phyloP scores from a whole-genome alignment of 352 stramenopile species.

The Globisporangium polare region DNA sequence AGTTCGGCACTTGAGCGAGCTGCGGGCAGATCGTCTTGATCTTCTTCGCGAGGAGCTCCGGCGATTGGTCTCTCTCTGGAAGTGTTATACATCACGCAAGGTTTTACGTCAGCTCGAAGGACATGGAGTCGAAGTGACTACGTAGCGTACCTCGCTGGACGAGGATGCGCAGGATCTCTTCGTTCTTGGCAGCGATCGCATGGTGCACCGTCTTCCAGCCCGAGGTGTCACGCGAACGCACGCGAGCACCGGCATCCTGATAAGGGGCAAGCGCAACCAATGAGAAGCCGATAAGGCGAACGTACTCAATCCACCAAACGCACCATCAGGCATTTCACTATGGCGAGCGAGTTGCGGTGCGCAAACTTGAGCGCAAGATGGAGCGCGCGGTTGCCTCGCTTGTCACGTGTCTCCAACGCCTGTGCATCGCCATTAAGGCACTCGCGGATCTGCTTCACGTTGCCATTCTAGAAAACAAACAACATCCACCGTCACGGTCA shows the following conservation, averaged over 20 bases:
- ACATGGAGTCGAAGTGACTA: too few relatives aligned
- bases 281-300: too few relatives aligned
- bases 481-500: not conserved
- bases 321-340: conserved; percentile 57
- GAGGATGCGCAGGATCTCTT: conserved; percentile 55
- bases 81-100: not conserved
- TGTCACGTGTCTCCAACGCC: conserved; percentile 46
- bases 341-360: conserved; percentile 46
- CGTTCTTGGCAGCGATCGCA: conserved; percentile 52
- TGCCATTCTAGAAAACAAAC: conserved; percentile 41
- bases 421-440: conserved; percentile 24
- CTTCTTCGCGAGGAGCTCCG: conserved; percentile 46
- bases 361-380: conserved; percentile 69
- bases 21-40: conserved; percentile 40
- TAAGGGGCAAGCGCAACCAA: not conserved
- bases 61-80: conserved; percentile 56
- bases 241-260: conserved; percentile 52
- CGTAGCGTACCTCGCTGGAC: conserved; percentile 30
- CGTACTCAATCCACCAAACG: not conserved
- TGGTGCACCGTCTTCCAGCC: conserved; percentile 71
- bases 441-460: conserved; percentile 46
- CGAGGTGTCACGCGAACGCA: conserved; percentile 50
- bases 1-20: conserved; percentile 46
- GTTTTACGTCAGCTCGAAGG: not conserved
- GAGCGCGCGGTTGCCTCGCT: conserved; percentile 53